These are phyloP conservation scores for Amanita thiersii DNA, from an alignment of 768 basidiomycete genomes.

Conservation along the genomic window DNA sequence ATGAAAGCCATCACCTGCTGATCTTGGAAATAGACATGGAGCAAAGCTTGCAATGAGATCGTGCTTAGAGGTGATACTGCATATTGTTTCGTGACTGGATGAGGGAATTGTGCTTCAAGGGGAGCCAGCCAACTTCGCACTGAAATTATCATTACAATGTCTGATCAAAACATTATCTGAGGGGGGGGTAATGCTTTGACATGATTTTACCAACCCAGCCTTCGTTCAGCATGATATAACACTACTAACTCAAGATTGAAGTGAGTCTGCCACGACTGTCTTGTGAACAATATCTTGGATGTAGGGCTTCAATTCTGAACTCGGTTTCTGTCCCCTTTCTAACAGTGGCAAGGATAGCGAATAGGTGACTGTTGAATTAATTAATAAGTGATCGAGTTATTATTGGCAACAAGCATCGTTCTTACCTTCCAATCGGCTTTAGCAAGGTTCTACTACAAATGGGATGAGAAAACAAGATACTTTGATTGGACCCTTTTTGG, in stretches of 20 bases:
- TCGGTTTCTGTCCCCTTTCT: slow-evolving; percentile 19
- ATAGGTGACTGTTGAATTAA: too few species aligned
- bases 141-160: too few species aligned
- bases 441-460: slow-evolving; percentile 54
- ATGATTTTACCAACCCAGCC: slow-evolving; percentile 63
- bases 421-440: slow-evolving; percentile 42
- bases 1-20: slow-evolving; percentile 50
- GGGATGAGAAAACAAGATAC: slow-evolving; percentile 26
- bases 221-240: slow-evolving; percentile 63
- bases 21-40: slow-evolving; percentile 39
- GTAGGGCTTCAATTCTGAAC: slow-evolving; percentile 34
- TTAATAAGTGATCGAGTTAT: too few species aligned
- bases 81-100: slow-evolving; percentile 61
- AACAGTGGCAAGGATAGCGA: too few species aligned
- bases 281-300: slow-evolving; percentile 30
- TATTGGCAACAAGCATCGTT: too few species aligned
- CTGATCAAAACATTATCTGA: too few species aligned
- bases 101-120: slow-evolving; percentile 55
- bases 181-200: too few species aligned
- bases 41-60: slow-evolving; percentile 62
- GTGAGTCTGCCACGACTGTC: slow-evolving; percentile 37
- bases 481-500: slow-evolving; percentile 20
- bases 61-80: slow-evolving; percentile 55
- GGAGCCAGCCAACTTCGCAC: slow-evolving; percentile 63
- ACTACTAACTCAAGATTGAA: slow-evolving; percentile 41